Evolutionary conservation across 352 stramenopile genomes (phyloP), one percentile per base, ranked within the genome.

Genomic region (Phytophthora cajani): DNA sequence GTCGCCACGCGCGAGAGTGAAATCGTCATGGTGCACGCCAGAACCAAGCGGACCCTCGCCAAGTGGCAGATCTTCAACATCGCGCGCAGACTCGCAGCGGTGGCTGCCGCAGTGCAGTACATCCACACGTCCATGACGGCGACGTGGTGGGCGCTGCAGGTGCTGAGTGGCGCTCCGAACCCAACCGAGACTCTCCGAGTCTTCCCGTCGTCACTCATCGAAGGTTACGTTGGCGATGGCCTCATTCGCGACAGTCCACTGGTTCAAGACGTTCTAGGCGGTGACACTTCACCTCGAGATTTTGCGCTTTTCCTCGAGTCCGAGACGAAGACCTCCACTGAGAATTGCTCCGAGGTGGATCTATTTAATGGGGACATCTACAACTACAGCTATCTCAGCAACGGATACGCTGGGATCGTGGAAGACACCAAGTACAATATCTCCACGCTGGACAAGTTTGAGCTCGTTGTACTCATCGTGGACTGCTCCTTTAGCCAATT

Each of bases 401-500:
- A 60, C 25, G 69, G 69, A 9, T 77, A 72, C 19, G 17, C 49
- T 0, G 58, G 67, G 0, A 47, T 81, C 0, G 36, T 74, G 8
- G 40, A 33, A 1, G 42, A 69, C 0, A 74, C 72, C 14, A 46
- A 65, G 11, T 82, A 86, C 61, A 77, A 74, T 65, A 59, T 76
- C 5, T 76, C 62, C 3, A 76, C 70, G 47, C 19, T 82, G n/a
- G 32, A 44, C 0, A 62, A 74, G 2, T 42, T 60, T 0, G 78
- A 85, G 58, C 64, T 83, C 2, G 64, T 84, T 21, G 21, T 70
- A 11, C 69, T 78, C 0, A 51, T 86, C 0, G 68, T 82, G 2
- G 78, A 84, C 50, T 86, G 78, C 57, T 61, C 68, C 0, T 77
- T 50, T 9, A 49, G 11, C 2, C 25, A 58, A n/a, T 54, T 86